These are phyloP conservation scores for Boletus subcaerulescens DNA, from an alignment of 768 basidiomycete species.

Conservation along the genomic window DNA sequence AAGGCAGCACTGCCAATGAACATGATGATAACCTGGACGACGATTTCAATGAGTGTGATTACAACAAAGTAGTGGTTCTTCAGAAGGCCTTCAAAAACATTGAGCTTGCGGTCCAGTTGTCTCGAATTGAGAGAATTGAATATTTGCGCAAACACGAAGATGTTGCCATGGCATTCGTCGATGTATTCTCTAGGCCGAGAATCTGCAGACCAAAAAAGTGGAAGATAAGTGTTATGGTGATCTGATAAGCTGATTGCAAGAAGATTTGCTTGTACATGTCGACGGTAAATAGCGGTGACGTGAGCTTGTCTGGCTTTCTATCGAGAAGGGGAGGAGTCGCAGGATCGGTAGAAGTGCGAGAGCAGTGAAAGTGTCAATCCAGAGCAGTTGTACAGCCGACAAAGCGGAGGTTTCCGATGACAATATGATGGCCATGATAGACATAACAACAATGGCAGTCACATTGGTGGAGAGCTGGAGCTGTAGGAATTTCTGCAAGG, in stretches of 20 bases:
- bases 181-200: constrained; percentile 49
- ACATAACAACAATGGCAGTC: constrained; percentile 92
- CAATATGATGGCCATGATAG: constrained; percentile 85
- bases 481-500: constrained; percentile 95
- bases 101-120: constrained; percentile 78
- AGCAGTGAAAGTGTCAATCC: constrained; percentile 98
- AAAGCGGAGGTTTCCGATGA: constrained; percentile 75
- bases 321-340: constrained; percentile 78
- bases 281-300: constrained; percentile 82
- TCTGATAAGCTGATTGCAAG: constrained; percentile 87
- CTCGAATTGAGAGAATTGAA: constrained; percentile 94
- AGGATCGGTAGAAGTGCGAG: constrained; percentile 97
- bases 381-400: constrained; percentile 92
- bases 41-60: constrained; percentile 87
- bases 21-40: constrained; percentile 82
- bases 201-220: constrained; percentile 81
- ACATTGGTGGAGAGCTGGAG: constrained; percentile 95
- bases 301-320: constrained; percentile 88
- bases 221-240: constrained; percentile 77
- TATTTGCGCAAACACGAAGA: constrained; percentile 98
- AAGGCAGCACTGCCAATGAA: constrained; percentile 91
- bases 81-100: constrained; percentile 82
- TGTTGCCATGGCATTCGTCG: constrained; percentile 53
- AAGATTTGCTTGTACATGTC: constrained; percentile 98
- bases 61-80: constrained; percentile 81